These are phyloP conservation scores for Hypsizygus ulmarius DNA, from an alignment of 1,284 basidiomycete species.

Conservation along the genomic window DNA sequence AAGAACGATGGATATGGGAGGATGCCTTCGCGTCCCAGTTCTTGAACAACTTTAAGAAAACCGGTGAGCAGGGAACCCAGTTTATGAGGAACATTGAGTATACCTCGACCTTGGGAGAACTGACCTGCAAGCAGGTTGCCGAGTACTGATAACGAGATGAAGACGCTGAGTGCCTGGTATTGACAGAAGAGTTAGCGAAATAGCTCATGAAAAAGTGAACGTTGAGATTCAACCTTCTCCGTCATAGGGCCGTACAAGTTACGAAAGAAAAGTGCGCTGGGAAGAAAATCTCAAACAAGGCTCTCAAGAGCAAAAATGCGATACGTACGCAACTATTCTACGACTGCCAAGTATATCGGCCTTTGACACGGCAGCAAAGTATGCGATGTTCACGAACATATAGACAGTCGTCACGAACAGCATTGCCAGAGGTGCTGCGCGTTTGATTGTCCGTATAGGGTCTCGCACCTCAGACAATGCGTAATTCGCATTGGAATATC, in stretches of 20 bases:
- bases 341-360: constrained; percentile 60
- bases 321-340: constrained; percentile 57
- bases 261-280: constrained; percentile 63
- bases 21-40: constrained; percentile 64
- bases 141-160: constrained; percentile 61
- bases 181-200: not conserved
- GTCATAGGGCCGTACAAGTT: constrained; percentile 60
- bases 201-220: not conserved
- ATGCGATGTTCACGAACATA: constrained; percentile 62
- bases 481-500: constrained; percentile 72
- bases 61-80: not conserved
- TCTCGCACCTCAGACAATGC: constrained; percentile 66
- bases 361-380: constrained; percentile 67
- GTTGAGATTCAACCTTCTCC: constrained; percentile 42
- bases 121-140: constrained; percentile 62
- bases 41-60: constrained; percentile 55
- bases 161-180: constrained; percentile 50
- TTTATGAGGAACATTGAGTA: not conserved
- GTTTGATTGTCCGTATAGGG: constrained; percentile 64
- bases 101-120: constrained; percentile 64
- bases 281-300: not conserved
- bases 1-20: constrained; percentile 61
- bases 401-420: constrained; percentile 53
- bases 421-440: constrained; percentile 65
- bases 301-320: constrained; percentile 2